A percentile compares a stretch with the other conserved stretches of the same genome.
phyloP scores from a whole-genome alignment of 768 basidiomycete species.

The Suillus clintonianus region DNA sequence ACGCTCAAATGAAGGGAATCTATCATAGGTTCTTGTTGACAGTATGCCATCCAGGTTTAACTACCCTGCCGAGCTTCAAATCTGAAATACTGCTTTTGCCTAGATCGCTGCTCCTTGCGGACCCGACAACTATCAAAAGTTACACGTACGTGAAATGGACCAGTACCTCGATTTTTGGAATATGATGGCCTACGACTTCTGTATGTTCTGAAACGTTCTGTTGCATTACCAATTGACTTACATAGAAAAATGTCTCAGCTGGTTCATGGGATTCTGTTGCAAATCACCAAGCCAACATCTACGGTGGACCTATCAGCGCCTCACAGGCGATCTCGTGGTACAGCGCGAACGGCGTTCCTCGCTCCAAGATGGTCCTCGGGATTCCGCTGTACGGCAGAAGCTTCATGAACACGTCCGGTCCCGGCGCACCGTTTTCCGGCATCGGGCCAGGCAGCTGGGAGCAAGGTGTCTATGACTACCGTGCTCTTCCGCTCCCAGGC shows the following conservation, averaged over 20 bases:
- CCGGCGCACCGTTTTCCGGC: constrained; percentile 77
- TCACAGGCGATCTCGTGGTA: constrained; percentile 73
- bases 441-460: constrained; percentile 92
- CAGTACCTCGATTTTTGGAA: constrained; percentile 94
- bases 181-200: constrained; percentile 91
- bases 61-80: constrained; percentile 1
- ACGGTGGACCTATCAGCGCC: constrained; percentile 64
- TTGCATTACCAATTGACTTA: constrained; percentile 13
- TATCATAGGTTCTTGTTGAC: constrained; percentile 72
- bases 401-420: constrained; percentile 84
- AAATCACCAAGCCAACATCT: constrained; percentile 87
- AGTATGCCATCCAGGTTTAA: constrained; percentile 37
- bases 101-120: constrained; percentile 95
- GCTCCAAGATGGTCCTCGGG: constrained; percentile 84
- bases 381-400: constrained; percentile 93
- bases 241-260: constrained; percentile 40
- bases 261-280: constrained; percentile 75
- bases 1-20: constrained; percentile 63
- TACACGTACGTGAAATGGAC: constrained; percentile 85
- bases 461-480: constrained; percentile 89
- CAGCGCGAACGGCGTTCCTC: constrained; percentile 64
- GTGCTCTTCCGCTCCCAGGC: constrained; percentile 78
- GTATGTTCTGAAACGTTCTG: constrained; percentile 37
- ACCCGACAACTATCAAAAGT: constrained; percentile 77
- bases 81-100: constrained; percentile 6